Evolutionary conservation across 2,329 filamentous ascomycete genomes (phyloP), one percentile per base, ranked within the genome.

Genomic region (Hypoxylon sp.): DNA sequence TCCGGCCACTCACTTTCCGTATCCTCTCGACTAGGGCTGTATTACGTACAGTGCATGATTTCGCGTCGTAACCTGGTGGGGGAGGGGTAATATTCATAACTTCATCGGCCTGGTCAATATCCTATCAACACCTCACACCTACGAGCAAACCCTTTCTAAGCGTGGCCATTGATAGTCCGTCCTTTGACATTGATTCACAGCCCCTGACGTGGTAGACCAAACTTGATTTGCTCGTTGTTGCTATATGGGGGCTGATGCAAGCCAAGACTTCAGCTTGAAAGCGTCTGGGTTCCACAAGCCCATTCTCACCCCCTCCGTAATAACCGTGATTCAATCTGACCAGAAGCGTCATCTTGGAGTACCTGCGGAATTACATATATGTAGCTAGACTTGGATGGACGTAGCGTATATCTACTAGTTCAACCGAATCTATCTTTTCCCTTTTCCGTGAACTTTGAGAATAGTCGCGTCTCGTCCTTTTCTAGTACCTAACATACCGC

Each of bases 211-310:
- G 39, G 37, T 67, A 51, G 15, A 24, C 55, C 6, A 57, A 48
- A 63, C 59, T 55, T 69, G 63, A 69, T 69, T 66, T 67, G 67
- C 35, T 44, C 17, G 42, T 56, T 57, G 8, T 37, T n/a, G 42
- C 13, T 24, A 24, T 61, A 51, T 55, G 44, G 56, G 39, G 56
- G 53, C 68, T 70, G 68, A 68, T 71, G 68, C 68, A 71, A 68
- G 68, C 68, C 69, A 71, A 71, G 66, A 62, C 48, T 59, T 58
- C 65, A 71, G 62, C 62, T 68, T 59, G 21, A 58, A 63, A 69
- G 37, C 39, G 24, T 32, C 37, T 19, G 48, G 68, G 63, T 42
- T 56, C 61, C 64, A 64, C 57, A 63, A 60, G 19, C 21, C 46
- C 62, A 42, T 50, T 11, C 29, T 54, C 15, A 62, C 54, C 62